Percentiles rank a stretch among this genome's conserved stretches.
Conservation (phyloP, 2,329 filamentous ascomycete genomes). For the Aulographum hederae region DNA sequence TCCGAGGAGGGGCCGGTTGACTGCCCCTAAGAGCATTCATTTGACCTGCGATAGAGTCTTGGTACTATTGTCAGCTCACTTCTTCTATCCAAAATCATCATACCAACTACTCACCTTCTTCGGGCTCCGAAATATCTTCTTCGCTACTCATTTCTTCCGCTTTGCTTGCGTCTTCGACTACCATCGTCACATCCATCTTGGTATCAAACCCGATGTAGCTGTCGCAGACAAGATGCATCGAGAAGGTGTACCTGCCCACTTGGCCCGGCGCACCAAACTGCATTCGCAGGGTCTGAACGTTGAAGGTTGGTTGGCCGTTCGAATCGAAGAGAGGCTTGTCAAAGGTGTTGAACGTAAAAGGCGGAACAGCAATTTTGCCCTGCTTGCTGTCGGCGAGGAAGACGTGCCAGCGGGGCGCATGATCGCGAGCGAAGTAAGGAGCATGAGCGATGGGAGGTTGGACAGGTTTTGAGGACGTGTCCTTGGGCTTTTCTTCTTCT, state of each 20-base stretch:
- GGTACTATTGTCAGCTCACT: conserved; percentile 11
- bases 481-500: conserved; percentile 37
- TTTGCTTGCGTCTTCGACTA: conserved; percentile 77
- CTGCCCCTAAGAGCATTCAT: conserved; percentile 75
- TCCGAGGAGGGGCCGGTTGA: conserved; percentile 28
- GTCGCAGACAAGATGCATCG: conserved; percentile 85
- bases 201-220: conserved; percentile 90
- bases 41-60: conserved; percentile 78
- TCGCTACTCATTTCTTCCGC: conserved; percentile 64
- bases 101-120: conserved; percentile 59
- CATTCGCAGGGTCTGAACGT: conserved; percentile 91
- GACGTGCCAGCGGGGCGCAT: conserved; percentile 81
- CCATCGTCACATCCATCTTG: conserved; percentile 75
- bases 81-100: not conserved
- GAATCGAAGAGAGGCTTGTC: conserved; percentile 73
- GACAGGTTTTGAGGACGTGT: conserved; percentile 52
- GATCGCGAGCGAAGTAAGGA: conserved; percentile 76
- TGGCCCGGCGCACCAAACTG: conserved; percentile 92
- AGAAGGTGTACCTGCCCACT: conserved; percentile 82
- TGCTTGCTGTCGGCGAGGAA: conserved; percentile 91
- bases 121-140: conserved; percentile 93
- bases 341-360: conserved; percentile 87
- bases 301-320: conserved; percentile 72
- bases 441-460: conserved; percentile 77
- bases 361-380: conserved; percentile 89